These are phyloP conservation scores for Phytophthora pinifolia DNA, from an alignment of 352 stramenopile species.

Conservation along the genomic window DNA sequence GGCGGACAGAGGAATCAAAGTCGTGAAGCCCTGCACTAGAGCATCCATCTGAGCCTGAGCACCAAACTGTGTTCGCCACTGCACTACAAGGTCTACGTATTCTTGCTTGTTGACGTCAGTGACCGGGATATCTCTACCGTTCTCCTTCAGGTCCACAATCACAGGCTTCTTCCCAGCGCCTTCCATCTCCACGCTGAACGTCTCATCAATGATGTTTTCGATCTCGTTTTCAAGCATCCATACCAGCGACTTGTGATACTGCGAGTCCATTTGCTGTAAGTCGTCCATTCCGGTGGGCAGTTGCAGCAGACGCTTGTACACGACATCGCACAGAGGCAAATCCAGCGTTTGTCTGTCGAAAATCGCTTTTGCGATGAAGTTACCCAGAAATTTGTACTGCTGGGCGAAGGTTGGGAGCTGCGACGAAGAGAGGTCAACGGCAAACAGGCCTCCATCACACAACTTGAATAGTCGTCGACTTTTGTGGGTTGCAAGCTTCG, in stretches of 20 bases:
- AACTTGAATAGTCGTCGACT: conserved; percentile 46
- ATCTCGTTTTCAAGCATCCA: conserved; percentile 91
- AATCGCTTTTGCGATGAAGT: conserved; percentile 83
- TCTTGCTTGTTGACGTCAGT: conserved; percentile 77
- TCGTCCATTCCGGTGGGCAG: conserved; percentile 49
- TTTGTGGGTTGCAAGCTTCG: conserved; percentile 41
- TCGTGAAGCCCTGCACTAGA: conserved; percentile 50
- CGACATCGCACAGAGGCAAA: conserved; percentile 67
- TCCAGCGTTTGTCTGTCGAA: conserved; percentile 86
- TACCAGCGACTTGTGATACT: conserved; percentile 76
- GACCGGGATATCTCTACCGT: conserved; percentile 62
- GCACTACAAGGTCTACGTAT: conserved; percentile 65
- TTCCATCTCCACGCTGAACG: conserved; percentile 76
- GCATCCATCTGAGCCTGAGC: conserved; percentile 58
- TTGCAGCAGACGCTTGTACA: conserved; percentile 76
- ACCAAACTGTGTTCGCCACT: conserved; percentile 64
- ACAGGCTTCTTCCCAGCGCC: conserved; percentile 15
- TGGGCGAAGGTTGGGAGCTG: conserved; percentile 34
- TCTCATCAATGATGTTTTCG: conserved; percentile 77
- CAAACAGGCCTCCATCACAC: conserved; percentile 54
- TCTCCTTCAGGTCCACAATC: conserved; percentile 62
- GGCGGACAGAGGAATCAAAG: conserved; percentile 44
- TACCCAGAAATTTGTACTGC: conserved; percentile 71
- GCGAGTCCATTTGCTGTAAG: conserved; percentile 71
- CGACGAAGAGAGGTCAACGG: conserved; percentile 44